phyloP scores from a whole-genome alignment of 1,284 basidiomycete genomes.

The Gomphus bonarii region DNA sequence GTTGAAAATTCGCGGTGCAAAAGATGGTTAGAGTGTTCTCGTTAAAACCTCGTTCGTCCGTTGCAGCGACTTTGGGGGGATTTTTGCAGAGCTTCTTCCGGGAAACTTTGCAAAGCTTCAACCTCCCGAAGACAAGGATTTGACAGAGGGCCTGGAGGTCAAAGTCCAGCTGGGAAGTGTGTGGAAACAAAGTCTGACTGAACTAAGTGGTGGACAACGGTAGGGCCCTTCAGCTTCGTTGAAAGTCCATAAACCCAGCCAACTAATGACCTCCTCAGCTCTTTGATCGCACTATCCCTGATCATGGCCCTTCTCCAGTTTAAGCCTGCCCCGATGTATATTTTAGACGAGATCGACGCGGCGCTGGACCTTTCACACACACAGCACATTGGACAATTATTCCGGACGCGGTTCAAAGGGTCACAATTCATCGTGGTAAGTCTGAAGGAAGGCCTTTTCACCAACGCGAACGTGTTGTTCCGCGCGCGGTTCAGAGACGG shows the following conservation, averaged over 20 bases:
- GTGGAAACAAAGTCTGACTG: constrained; percentile 97
- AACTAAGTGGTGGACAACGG: constrained; percentile 96
- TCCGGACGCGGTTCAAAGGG: constrained; percentile 95
- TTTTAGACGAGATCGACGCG: constrained; percentile 97
- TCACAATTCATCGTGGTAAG: constrained; percentile 98
- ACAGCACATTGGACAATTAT: constrained; percentile 93
- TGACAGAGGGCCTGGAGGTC: constrained; percentile 94
- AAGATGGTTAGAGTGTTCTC: background rate
- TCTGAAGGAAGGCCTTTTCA: constrained; percentile 95
- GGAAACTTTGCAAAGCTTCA: constrained; percentile 96
- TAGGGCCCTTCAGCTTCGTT: constrained; percentile 26
- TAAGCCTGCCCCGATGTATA: constrained; percentile 99
- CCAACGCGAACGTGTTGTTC: constrained; percentile 96
- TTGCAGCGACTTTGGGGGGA: constrained; percentile 85
- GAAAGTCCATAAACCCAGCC: background rate
- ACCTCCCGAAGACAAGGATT: constrained; percentile 86
- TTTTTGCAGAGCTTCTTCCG: constrained; percentile 92
- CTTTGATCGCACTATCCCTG: constrained; percentile 90
- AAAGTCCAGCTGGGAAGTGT: constrained; percentile 91
- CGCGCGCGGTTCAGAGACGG: constrained; percentile 87
- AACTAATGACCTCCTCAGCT: constrained; percentile 36
- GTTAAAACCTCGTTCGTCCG: background rate
- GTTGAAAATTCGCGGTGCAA: constrained; percentile 19
- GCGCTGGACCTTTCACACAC: constrained; percentile 95
- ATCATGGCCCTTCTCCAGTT: constrained; percentile 98